These are phyloP conservation scores for Ogataea haglerorum DNA, from an alignment of 805 yeast species.

Conservation along the genomic window DNA sequence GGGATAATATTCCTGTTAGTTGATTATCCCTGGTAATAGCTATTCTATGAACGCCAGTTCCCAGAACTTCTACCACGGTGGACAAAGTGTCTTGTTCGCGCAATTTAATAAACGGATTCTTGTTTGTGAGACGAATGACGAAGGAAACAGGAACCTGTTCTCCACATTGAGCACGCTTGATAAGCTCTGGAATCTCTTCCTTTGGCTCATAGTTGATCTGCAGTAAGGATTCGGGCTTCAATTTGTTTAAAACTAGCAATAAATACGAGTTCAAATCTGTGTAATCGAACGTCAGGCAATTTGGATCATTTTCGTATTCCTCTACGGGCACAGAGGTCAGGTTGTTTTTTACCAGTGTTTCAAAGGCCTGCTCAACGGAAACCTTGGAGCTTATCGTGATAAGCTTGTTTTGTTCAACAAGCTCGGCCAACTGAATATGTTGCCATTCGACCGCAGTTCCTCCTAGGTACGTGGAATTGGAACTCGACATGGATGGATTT, in stretches of 20 bases:
- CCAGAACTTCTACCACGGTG: conserved; percentile 78
- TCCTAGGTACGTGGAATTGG: conserved; percentile 24
- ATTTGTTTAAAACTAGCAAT: conserved; percentile 76
- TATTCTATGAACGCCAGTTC: conserved; percentile 93
- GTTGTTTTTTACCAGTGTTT: conserved; percentile 64
- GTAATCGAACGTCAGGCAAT: conserved; percentile 86
- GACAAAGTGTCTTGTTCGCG: conserved; percentile 65
- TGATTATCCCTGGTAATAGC: conserved; percentile 60
- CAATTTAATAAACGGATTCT: conserved; percentile 82
- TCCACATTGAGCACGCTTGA: conserved; percentile 73
- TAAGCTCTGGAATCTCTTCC: conserved; percentile 40
- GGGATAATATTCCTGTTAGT: conserved; percentile 84
- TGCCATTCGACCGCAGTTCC: conserved; percentile 58
- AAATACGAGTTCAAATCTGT: conserved; percentile 86
- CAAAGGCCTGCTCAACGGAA: conserved; percentile 87
- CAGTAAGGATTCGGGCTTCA: conserved; percentile 37
- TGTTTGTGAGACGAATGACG: conserved; percentile 78
- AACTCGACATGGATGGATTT: conserved; percentile 36
- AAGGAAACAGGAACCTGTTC: conserved; percentile 89
- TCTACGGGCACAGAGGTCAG: conserved; percentile 86
- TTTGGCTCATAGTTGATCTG: conserved; percentile 32
- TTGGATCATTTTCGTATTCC: conserved; percentile 49
- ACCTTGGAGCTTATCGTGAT: conserved; percentile 61
- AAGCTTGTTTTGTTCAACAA: conserved; percentile 76
- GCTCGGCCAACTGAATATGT: conserved; percentile 63